Evolutionary conservation across 169 alveolate species (phyloP).

Genomic region (Toxoplasma gondii): DNA sequence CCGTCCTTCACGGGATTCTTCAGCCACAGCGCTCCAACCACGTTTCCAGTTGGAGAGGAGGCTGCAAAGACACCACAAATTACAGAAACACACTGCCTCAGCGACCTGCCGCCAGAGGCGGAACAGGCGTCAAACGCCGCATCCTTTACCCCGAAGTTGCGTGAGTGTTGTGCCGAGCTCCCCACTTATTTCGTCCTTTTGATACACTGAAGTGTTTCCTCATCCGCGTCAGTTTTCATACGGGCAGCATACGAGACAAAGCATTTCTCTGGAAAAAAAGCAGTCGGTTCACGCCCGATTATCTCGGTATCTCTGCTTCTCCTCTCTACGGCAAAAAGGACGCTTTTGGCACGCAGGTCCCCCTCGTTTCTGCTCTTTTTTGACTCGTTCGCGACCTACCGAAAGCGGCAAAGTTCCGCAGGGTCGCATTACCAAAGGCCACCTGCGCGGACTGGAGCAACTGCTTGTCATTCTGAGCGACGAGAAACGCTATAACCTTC

Average conservation of each 20-base stretch:
- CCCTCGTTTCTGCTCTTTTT: too few species aligned
- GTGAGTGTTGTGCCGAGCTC: too few species aligned
- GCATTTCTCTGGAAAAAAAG: too few species aligned
- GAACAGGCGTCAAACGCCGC: background rate
- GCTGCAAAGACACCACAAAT: background rate
- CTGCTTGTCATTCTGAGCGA: background rate
- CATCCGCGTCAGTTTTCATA: too few species aligned
- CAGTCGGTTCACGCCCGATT: too few species aligned
- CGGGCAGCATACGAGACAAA: too few species aligned
- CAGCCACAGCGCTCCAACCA: background rate
- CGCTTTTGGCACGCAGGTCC: too few species aligned
- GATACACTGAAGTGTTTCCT: too few species aligned
- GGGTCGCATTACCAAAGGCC: background rate
- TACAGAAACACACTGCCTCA: background rate
- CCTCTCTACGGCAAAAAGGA: too few species aligned
- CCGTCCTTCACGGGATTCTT: background rate
- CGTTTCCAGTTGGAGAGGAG: background rate
- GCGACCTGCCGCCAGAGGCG: background rate
- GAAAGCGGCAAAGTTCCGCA: background rate
- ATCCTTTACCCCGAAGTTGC: too few species aligned
- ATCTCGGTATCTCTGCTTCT: too few species aligned
- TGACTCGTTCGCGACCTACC: background rate
- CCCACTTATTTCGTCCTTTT: too few species aligned
- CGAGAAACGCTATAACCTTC: background rate
- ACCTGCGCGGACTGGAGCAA: background rate